These are phyloP conservation scores for Stachybotrys echinatus DNA, from an alignment of 2,329 filamentous ascomycete species.

Conservation along the genomic window DNA sequence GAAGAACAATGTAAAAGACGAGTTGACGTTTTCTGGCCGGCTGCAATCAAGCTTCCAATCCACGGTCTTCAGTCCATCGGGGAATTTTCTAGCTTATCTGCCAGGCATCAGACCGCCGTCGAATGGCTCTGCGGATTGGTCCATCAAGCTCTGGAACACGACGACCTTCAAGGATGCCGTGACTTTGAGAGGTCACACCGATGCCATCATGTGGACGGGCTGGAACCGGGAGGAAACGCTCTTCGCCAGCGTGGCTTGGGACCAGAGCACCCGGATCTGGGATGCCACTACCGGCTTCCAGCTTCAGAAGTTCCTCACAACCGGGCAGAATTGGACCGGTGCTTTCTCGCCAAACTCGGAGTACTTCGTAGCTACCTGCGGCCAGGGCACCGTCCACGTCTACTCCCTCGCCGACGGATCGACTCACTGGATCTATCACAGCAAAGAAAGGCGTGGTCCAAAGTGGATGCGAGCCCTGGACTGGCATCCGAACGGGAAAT, in stretches of 20 bases:
- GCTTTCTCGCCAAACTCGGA: conserved; percentile 3
- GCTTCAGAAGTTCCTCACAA: conserved; percentile 1
- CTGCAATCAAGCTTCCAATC: neutral
- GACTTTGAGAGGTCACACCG: conserved; percentile 2
- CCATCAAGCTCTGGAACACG: neutral
- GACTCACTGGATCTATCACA: neutral
- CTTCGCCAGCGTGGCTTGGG: conserved; percentile 3
- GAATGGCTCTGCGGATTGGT: neutral
- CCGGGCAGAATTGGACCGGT: conserved; percentile 5
- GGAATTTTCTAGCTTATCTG: neutral
- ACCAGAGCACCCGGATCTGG: conserved; percentile 5
- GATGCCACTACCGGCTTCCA: conserved; percentile 1
- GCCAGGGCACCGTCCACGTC: neutral
- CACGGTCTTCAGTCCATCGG: conserved; percentile 1
- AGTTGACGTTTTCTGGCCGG: neutral
- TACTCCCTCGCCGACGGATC: neutral
- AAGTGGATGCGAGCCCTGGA: conserved; percentile 3
- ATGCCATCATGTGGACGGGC: conserved; percentile 4
- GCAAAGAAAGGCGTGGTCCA: no score
- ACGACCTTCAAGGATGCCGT: neutral
- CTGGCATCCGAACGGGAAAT: conserved; percentile 5
- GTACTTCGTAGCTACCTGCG: conserved; percentile 2
- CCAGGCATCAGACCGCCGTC: neutral
- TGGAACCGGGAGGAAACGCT: conserved; percentile 5
- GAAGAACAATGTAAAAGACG: neutral